These are phyloP conservation scores for Musa troglodytarum DNA, from an alignment of 176 grass and related monocot genomes.

Conservation along the genomic window DNA sequence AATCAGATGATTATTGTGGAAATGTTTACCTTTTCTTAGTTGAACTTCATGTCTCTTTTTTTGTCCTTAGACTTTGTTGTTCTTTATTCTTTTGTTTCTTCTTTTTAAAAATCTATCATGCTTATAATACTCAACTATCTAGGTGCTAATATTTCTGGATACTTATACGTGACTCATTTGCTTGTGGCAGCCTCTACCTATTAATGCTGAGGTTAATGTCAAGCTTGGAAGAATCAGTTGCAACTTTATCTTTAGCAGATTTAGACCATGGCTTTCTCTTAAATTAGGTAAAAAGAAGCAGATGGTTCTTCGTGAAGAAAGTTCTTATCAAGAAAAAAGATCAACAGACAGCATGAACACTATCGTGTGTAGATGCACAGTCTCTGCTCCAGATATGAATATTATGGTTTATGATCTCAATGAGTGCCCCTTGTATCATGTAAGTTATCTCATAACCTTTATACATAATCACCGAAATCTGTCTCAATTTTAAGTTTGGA, in stretches of 20 bases:
- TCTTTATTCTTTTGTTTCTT: neutral
- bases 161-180: constrained; percentile 18
- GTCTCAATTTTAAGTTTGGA: neutral
- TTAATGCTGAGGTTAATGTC: constrained; percentile 66
- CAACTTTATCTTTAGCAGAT: constrained; percentile 73
- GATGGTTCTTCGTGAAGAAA: constrained; percentile 52
- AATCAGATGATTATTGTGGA: too few relatives aligned
- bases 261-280: constrained; percentile 58
- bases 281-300: constrained; percentile 59
- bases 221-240: constrained; percentile 63
- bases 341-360: constrained; percentile 37
- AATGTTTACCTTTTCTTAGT: too few relatives aligned
- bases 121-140: neutral
- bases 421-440: constrained; percentile 59
- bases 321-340: constrained; percentile 36
- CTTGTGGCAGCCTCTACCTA: constrained; percentile 42
- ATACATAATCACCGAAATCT: neutral
- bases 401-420: constrained; percentile 56
- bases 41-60: neutral
- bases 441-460: constrained; percentile 34
- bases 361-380: constrained; percentile 50
- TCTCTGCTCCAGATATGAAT: constrained; percentile 60
- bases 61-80: neutral
- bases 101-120: too few relatives aligned
- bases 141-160: constrained; percentile 10